Evolutionary conservation across 768 basidiomycete genomes (phyloP), one percentile per base, ranked within the genome.

Genomic region (Cyclocybe cylindracea): DNA sequence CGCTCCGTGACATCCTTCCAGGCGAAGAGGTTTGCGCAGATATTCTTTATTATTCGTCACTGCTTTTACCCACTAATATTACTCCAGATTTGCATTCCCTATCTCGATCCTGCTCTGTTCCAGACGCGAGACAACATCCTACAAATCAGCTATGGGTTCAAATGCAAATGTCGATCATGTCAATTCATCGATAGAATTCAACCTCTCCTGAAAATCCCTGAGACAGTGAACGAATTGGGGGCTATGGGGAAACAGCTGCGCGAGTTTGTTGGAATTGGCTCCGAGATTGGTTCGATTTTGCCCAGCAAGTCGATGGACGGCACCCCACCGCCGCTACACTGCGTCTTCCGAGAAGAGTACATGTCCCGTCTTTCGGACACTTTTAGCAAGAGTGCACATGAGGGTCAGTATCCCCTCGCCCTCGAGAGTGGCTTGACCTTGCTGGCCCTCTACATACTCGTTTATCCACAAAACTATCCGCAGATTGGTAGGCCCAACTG

Each of bases 391-490:
- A 64, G 82, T n/a, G 87, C 88, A 4, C 89, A 92, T 59, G 84
- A 87, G 51, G 83, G 83, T 1, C 69, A 73, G 4, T 83, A 80
- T 57, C 66, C 69, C 9, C 54, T 66, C 10, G 89, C 89, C 0
- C 60, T 86, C 16, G 61, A 74, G 32, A 66, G 71, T 9, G 89
- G 91, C 10, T 60, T 75, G 35, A 78, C 79, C 1, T 68, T 91
- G 10, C 69, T 90, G 14, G 84, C 84, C 1, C 67, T 89, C 6
- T 93, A 92, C 65, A 60, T 78, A 9, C 61, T 87, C 46, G 72
- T 91, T 41, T 93, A 93, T 60, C 89, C 91, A 1, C 70, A 68
- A 2, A 86, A 87, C 61, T 91, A 90, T 65, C 91, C 90, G n/a
- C 87, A 91, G 57, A 89, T 85, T 19, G 91, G 91, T 89, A 48